Evolutionary conservation across 2,329 filamentous ascomycete genomes (phyloP).

Genomic region (Phaeosphaeriaceae sp.): DNA sequence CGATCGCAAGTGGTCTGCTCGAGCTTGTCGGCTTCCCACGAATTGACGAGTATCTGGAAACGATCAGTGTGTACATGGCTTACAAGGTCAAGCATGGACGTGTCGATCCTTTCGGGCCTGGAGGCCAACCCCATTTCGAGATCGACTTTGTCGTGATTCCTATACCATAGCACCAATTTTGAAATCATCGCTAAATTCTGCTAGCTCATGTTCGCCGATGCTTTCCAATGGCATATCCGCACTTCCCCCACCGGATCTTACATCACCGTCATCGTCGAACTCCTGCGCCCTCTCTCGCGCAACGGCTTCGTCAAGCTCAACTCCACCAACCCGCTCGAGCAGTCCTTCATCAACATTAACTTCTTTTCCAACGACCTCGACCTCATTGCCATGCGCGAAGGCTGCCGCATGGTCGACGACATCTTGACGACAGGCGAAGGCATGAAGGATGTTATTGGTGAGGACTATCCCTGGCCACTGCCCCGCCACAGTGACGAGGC

Average conservation of each 20-base stretch:
- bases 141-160: slow-evolving; percentile 62
- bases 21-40: slow-evolving; percentile 65
- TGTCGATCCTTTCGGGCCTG: slow-evolving; percentile 37
- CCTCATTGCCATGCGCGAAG: slow-evolving; percentile 67
- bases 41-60: slow-evolving; percentile 63
- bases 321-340: slow-evolving; percentile 67
- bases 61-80: slow-evolving; percentile 57
- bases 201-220: slow-evolving; percentile 60
- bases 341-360: slow-evolving; percentile 60
- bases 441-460: slow-evolving; percentile 62
- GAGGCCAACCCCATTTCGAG: slow-evolving; percentile 37
- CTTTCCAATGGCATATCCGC: slow-evolving; percentile 61
- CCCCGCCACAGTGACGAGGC: slow-evolving; percentile 62
- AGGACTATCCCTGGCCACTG: slow-evolving; percentile 69
- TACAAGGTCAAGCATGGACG: slow-evolving; percentile 52
- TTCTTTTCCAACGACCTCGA: slow-evolving; percentile 52
- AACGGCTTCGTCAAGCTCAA: slow-evolving; percentile 66
- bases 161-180: too few relatives aligned
- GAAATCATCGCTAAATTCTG: background rate
- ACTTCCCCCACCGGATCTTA: slow-evolving; percentile 56
- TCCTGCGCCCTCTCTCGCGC: slow-evolving; percentile 59
- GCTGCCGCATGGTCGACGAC: slow-evolving; percentile 64
- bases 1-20: slow-evolving; percentile 53
- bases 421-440: slow-evolving; percentile 65
- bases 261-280: slow-evolving; percentile 65